A percentile compares a stretch with the other conserved stretches of the same genome.
These are phyloP conservation scores for Aspergillus niger DNA, from an alignment of 2,329 filamentous ascomycete species.

Conservation along the genomic window DNA sequence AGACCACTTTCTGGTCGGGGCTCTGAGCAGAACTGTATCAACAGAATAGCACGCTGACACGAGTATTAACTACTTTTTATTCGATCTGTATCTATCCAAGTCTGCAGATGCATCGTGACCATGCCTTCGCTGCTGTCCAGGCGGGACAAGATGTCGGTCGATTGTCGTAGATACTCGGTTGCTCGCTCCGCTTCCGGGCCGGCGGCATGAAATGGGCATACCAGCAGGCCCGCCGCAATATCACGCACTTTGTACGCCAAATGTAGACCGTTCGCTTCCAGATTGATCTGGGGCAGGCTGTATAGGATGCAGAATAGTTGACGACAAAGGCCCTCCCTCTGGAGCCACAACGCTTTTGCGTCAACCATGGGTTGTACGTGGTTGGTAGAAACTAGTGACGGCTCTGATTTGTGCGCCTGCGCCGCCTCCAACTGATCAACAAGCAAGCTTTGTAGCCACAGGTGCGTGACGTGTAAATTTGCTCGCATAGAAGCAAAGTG, in stretches of 20 bases:
- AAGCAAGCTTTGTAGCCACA: slow-evolving; percentile 42
- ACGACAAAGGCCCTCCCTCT: slow-evolving; percentile 41
- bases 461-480: slow-evolving; percentile 42
- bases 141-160: slow-evolving; percentile 16
- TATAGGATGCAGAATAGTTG: slow-evolving; percentile 41
- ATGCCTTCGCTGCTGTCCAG: slow-evolving; percentile 19
- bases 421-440: slow-evolving; percentile 37
- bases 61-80: background rate
- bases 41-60: background rate
- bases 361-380: background rate
- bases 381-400: background rate
- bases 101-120: slow-evolving; percentile 16
- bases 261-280: slow-evolving; percentile 41
- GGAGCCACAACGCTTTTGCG: slow-evolving; percentile 26
- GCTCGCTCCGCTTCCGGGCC: slow-evolving; percentile 21
- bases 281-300: slow-evolving; percentile 32
- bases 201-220: slow-evolving; percentile 32
- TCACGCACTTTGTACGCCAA: slow-evolving; percentile 42
- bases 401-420: background rate
- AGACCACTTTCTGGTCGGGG: slow-evolving; percentile 6
- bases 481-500: slow-evolving; percentile 33
- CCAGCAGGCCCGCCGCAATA: slow-evolving; percentile 37
- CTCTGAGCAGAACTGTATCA: background rate
- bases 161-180: slow-evolving; percentile 15
- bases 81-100: slow-evolving; percentile 5